Evolutionary conservation across 2,329 filamentous ascomycete species (phyloP), one percentile per base, ranked within the genome.

Genomic region (Colletotrichum navitas): DNA sequence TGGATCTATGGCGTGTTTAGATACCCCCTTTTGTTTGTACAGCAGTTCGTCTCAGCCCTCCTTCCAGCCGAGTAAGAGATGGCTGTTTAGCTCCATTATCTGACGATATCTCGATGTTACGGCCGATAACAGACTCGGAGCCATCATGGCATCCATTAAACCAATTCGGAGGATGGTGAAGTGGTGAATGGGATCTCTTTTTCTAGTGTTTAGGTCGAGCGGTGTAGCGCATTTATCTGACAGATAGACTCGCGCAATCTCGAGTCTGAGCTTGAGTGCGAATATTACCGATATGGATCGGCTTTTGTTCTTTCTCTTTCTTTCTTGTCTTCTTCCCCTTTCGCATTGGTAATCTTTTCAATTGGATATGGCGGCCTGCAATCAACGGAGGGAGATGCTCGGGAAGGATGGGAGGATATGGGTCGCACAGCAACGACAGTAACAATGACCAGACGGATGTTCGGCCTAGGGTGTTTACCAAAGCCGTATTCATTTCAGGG

Each of bases 1-100:
- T 65, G 54, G 41, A 52, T 39, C 24, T 49, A 49, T 43, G 55
- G 55, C 66, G 34, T 66, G n/a, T 62, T 60, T 62, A 52, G 66
- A 72, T 72, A 72, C 70, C 70, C 70, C 55, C 36, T 58, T 58
- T 49, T 65, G 47, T 24, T 61, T 66, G 34, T 71, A 55, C 34
- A 55, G 32, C 60, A 65, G 34, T 43, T 29, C 24, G 34, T 41
- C 32, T 16, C n/a, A 34, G 47, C 29, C 21, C 34, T 45, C 21
- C 5, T 36, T n/a, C 49, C 16, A 54, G 59, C 34, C 32, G 39
- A 41, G 16, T 26, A n/a, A 18, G 55, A 49, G 29, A 21, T 52
- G 43, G 24, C n/a, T 14, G 58, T n/a, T 14, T n/a, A 26, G 18
- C 26, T 41, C 24, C 21, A 11, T 41, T 66, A 34, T 26, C 34